A percentile compares a stretch with the other conserved stretches of the same genome.
These are phyloP conservation scores for Phenoliferia sp. DNA, from an alignment of 1,284 basidiomycete genomes.

Conservation along the genomic window DNA sequence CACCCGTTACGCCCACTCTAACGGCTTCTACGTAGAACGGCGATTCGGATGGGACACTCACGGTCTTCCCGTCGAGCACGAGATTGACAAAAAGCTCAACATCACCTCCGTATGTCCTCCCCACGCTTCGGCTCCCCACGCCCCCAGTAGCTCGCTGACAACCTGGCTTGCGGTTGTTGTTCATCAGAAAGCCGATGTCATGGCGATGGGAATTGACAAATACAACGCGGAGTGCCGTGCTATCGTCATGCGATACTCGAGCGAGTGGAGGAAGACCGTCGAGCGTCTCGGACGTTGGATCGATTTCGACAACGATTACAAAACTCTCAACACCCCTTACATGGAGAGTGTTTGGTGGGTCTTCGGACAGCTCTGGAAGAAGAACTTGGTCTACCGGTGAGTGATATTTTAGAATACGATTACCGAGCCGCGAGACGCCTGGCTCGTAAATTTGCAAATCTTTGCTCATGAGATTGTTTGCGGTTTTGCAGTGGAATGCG, in stretches of 20 bases:
- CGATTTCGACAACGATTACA: conserved; percentile 99
- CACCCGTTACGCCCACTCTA: conserved; percentile 64
- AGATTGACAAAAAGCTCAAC: conserved; percentile 95
- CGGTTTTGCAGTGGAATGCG: conserved; percentile 55
- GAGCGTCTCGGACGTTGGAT: conserved; percentile 99
- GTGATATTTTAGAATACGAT: neutral
- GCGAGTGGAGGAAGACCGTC: conserved; percentile 89
- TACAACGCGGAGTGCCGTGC: conserved; percentile 96
- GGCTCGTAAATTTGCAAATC: neutral
- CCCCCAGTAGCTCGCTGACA: neutral
- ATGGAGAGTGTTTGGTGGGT: conserved; percentile 99
- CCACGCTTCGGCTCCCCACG: neutral
- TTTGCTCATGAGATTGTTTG: neutral
- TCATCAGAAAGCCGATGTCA: conserved; percentile 71
- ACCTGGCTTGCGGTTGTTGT: neutral
- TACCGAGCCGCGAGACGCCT: neutral
- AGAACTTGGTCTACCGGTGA: conserved; percentile 81
- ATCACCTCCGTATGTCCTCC: conserved; percentile 60
- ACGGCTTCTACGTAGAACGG: conserved; percentile 88
- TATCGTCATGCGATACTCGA: conserved; percentile 96
- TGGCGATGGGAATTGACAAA: conserved; percentile 91
- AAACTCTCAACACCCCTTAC: conserved; percentile 86
- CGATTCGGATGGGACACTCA: conserved; percentile 99
- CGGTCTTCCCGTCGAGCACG: conserved; percentile 96
- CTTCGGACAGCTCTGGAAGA: conserved; percentile 88